A percentile compares a stretch with the other conserved stretches of the same genome.
phyloP scores from a whole-genome alignment of 139 green algal genomes.

The Coelastrella sp. region DNA sequence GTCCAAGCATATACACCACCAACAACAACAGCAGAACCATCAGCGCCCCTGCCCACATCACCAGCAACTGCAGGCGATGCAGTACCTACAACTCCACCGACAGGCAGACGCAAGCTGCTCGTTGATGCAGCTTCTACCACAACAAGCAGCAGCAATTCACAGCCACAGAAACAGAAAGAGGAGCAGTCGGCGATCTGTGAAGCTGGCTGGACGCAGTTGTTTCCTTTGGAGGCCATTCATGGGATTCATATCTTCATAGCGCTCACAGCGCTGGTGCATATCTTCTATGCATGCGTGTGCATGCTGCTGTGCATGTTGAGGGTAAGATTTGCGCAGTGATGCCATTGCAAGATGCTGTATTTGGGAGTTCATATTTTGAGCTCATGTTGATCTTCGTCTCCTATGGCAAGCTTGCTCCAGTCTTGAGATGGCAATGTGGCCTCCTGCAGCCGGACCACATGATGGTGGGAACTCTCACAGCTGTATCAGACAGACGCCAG shows the following conservation, averaged over 20 bases:
- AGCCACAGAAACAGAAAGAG: too few species aligned
- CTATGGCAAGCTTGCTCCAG: too few species aligned
- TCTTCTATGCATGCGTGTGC: not conserved
- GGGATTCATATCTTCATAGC: constrained; percentile 32
- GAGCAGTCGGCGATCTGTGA: not conserved
- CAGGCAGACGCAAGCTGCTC: not conserved
- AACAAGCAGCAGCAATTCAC: not conserved
- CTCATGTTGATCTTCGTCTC: too few species aligned
- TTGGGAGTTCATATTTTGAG: too few species aligned
- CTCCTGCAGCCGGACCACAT: too few species aligned
- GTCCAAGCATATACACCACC: not conserved
- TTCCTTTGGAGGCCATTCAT: not conserved
- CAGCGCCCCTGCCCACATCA: too few species aligned
- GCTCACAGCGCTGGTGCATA: constrained; percentile 9
- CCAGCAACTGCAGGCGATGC: not conserved
- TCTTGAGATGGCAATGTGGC: too few species aligned
- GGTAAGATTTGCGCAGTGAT: not conserved
- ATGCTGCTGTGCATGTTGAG: not conserved
- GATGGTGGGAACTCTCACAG: too few species aligned
- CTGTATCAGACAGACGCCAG: too few species aligned
- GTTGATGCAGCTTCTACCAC: not conserved
- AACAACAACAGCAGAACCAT: not conserved
- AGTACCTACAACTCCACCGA: not conserved
- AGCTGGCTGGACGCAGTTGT: not conserved
- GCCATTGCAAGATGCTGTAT: not conserved